Evolutionary conservation across 176 grass and related monocot species (phyloP).

Genomic region (Aegilops bicornis): DNA sequence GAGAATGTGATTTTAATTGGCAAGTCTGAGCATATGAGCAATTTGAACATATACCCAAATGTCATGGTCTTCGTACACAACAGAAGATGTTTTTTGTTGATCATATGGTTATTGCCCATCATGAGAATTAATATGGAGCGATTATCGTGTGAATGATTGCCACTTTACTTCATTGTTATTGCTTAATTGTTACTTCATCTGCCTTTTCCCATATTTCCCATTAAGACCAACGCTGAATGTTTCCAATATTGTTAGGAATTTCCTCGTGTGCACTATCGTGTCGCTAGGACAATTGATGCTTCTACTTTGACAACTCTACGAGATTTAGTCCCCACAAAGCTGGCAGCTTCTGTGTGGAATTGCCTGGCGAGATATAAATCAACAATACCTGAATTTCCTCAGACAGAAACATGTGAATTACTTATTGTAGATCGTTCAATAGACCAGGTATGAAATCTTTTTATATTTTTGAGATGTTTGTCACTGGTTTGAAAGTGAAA

Average conservation of each 20-base stretch:
- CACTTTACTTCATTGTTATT: slow-evolving; percentile 17
- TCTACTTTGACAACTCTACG: slow-evolving; percentile 77
- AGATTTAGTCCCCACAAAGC: slow-evolving; percentile 85
- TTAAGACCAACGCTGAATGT: not conserved
- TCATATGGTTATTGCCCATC: not conserved
- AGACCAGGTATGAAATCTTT: slow-evolving; percentile 58
- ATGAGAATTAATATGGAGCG: not conserved
- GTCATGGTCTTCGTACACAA: not conserved
- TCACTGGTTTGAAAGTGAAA: not conserved
- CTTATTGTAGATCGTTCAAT: slow-evolving; percentile 94
- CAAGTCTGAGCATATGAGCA: not conserved
- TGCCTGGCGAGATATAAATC: slow-evolving; percentile 64
- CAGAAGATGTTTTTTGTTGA: not conserved
- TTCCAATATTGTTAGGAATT: slow-evolving; percentile 65
- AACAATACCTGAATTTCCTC: slow-evolving; percentile 73
- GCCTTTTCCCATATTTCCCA: not conserved
- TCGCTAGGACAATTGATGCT: slow-evolving; percentile 77
- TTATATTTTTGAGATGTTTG: not conserved
- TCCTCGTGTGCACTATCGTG: slow-evolving; percentile 82
- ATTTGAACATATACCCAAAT: not conserved
- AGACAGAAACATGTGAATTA: slow-evolving; percentile 91
- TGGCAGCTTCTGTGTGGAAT: slow-evolving; percentile 91
- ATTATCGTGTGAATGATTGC: not conserved
- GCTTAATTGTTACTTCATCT: not conserved
- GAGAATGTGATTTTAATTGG: not conserved